Percentiles rank a stretch among this genome's conserved stretches.
Conservation (phyloP, 441 rosid genomes). For the Pelargonium myrrhifolium region DNA sequence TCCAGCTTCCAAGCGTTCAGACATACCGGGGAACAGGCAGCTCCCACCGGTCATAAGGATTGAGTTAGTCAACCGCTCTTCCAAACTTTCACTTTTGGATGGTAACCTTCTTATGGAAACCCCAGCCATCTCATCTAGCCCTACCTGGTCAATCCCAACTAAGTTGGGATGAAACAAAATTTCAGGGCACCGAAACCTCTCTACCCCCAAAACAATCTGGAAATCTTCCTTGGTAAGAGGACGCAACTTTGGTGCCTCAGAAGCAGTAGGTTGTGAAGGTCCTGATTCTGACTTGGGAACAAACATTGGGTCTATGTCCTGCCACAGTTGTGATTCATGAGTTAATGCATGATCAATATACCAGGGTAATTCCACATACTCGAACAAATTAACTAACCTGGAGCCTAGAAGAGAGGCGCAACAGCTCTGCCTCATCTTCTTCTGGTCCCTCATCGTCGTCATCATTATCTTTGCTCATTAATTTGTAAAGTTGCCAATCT, state of each 20-base stretch:
- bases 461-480: slow-evolving; percentile 85
- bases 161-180: slow-evolving; percentile 67
- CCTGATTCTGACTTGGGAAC: slow-evolving; percentile 51
- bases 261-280: slow-evolving; percentile 34
- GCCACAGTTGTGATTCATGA: slow-evolving; percentile 15
- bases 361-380: not conserved
- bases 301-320: slow-evolving; percentile 77
- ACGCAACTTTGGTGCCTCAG: slow-evolving; percentile 50
- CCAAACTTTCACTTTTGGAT: slow-evolving; percentile 33
- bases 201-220: slow-evolving; percentile 67
- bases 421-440: slow-evolving; percentile 62
- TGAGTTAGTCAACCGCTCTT: slow-evolving; percentile 61
- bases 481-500: slow-evolving; percentile 93
- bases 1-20: slow-evolving; percentile 66
- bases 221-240: slow-evolving; percentile 77
- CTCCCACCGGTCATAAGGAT: slow-evolving; percentile 77
- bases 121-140: slow-evolving; percentile 80
- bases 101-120: slow-evolving; percentile 63
- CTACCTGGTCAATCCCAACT: slow-evolving; percentile 74
- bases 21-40: slow-evolving; percentile 58
- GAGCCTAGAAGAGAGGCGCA: slow-evolving; percentile 64
- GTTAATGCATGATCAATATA: not conserved
- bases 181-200: slow-evolving; percentile 87
- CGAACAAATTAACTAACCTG: slow-evolving; percentile 33
- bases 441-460: slow-evolving; percentile 71